Conservation (phyloP, 2,329 filamentous ascomycete species). For the Teratosphaeria viscida region DNA sequence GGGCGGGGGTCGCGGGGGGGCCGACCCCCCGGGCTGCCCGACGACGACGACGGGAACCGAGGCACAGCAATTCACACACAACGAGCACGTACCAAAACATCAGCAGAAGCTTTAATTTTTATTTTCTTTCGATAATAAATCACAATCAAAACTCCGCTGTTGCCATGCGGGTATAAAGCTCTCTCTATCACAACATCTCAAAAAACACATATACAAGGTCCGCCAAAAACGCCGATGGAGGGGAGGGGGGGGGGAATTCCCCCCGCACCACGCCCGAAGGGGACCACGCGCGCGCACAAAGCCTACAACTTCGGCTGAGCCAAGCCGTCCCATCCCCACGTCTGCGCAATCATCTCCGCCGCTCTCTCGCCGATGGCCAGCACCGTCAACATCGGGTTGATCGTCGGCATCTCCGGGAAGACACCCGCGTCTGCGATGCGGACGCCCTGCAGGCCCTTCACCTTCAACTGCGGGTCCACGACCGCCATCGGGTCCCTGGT, state of each 20-base stretch:
- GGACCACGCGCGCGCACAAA: neutral
- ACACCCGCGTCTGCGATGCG: constrained; percentile 79
- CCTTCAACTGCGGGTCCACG: constrained; percentile 63
- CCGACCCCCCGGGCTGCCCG: neutral
- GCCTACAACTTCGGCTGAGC: constrained; percentile 43
- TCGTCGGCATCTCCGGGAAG: constrained; percentile 75
- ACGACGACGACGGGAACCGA: neutral
- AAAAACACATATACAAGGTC: neutral
- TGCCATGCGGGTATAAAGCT: neutral
- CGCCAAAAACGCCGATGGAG: neutral
- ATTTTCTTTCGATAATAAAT: neutral
- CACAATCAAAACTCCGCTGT: neutral
- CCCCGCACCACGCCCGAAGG: neutral
- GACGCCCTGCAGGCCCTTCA: constrained; percentile 61
- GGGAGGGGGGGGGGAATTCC: too few relatives aligned
- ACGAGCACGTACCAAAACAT: neutral
- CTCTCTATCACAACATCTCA: neutral
- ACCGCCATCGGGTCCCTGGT: constrained; percentile 60
- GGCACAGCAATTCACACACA: too few relatives aligned
- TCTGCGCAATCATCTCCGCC: constrained; percentile 71
- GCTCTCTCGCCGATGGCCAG: constrained; percentile 72
- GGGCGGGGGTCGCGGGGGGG: too few relatives aligned
- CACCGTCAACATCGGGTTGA: constrained; percentile 88
- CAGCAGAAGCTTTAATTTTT: neutral
- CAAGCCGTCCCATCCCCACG: constrained; percentile 55